These are phyloP conservation scores for Trichoderma guizhouense DNA, from an alignment of 2,329 filamentous ascomycete species.

Conservation along the genomic window DNA sequence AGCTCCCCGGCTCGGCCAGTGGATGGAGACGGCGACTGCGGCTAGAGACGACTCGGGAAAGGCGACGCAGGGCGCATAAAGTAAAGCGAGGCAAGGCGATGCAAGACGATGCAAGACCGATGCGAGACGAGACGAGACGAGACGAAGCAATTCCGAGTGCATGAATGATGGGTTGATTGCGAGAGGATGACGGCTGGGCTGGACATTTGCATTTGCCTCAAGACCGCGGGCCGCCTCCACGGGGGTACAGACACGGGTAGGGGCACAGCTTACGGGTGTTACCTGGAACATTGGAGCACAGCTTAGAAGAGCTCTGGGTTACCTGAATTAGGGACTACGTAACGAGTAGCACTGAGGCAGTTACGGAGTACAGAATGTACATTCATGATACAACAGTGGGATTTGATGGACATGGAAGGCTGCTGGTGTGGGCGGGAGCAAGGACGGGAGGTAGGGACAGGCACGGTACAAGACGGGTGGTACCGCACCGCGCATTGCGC, in stretches of 20 bases:
- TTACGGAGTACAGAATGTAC: neutral
- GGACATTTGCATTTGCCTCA: neutral
- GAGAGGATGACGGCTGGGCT: neutral
- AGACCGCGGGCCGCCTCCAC: neutral
- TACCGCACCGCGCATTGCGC: neutral
- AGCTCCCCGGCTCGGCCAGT: neutral
- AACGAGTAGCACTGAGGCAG: neutral
- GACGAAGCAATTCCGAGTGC: neutral
- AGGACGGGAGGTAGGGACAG: neutral
- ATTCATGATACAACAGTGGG: neutral
- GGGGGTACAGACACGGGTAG: neutral
- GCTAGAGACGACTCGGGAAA: neutral
- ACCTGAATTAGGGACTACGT: no score
- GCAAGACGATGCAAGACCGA: neutral
- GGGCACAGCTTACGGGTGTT: neutral
- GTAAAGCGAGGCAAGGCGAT: neutral
- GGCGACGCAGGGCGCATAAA: slow-evolving; percentile 1
- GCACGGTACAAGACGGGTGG: neutral
- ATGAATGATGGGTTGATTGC: neutral
- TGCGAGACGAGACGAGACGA: neutral
- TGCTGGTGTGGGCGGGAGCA: slow-evolving; percentile 2
- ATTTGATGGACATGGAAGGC: neutral
- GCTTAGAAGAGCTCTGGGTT: neutral
- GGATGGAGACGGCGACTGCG: neutral
- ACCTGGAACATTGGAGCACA: neutral